A percentile compares a stretch with the other conserved stretches of the same genome.
Conservation (phyloP, 106 monocot species). For the Ottelia alismoides region DNA sequence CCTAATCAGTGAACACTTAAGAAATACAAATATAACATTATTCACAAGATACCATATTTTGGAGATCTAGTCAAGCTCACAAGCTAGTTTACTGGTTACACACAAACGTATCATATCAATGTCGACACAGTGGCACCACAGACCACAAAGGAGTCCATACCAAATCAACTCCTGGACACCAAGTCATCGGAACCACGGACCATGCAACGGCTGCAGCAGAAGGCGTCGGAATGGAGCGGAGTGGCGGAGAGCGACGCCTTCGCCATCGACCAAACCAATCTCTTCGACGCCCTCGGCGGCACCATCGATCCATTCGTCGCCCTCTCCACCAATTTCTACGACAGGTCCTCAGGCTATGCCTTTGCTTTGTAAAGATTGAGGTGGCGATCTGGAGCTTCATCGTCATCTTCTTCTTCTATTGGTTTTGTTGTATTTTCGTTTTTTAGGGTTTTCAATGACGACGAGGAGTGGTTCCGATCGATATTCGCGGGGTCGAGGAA, state of each 20-base stretch:
- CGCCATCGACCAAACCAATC: constrained; percentile 89
- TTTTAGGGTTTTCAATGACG: constrained; percentile 72
- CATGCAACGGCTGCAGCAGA: constrained; percentile 95
- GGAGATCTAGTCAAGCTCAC: no score
- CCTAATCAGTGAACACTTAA: no score
- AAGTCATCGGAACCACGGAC: no score
- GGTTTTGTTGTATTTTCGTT: not conserved
- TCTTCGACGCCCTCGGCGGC: constrained; percentile 74
- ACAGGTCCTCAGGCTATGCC: constrained; percentile 8
- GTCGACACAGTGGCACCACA: no score
- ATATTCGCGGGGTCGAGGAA: constrained; percentile 79
- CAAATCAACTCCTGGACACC: no score
- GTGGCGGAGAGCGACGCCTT: constrained; percentile 76
- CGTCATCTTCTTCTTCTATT: not conserved
- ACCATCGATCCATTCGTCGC: constrained; percentile 78
- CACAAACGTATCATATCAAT: no score
- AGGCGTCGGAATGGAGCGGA: constrained; percentile 93
- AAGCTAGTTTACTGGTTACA: no score
- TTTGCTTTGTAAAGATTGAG: no score
- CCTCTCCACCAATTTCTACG: constrained; percentile 93
- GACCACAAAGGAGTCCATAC: no score
- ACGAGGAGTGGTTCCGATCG: constrained; percentile 84
- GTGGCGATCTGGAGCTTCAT: no score
- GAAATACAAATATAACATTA: no score
- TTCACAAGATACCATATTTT: no score